Evolutionary conservation across 2,329 filamentous ascomycete genomes (phyloP), one percentile per base, ranked within the genome.

Genomic region (Monosporascus sp.): DNA sequence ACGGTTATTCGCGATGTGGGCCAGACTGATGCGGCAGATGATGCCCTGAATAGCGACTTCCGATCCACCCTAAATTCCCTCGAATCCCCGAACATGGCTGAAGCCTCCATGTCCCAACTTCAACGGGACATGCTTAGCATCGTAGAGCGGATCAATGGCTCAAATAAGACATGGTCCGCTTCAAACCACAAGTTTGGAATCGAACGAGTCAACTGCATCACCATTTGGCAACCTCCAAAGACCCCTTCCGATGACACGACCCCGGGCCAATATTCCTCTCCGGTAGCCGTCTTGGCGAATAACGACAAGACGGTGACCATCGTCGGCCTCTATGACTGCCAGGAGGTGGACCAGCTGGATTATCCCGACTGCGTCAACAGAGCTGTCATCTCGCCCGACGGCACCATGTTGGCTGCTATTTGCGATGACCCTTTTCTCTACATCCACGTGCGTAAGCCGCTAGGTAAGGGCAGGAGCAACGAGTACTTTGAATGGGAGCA

Each of bases 361-460:
- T 87, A 96, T 59, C 87, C 89, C 5, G 88, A 93, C 66, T 88
- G 86, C 59, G 93, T 97, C 74, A 99, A 99, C 64, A 91, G 95
- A 65, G 90, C 92, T 37, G 84, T 92, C n/a, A 86, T 99, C 50
- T 97, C 93, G 7, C 94, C 93, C 0, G 88, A 97, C 67, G 93
- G 92, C 1, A 81, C 79, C 20, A 73, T 93, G 11, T 77, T 97
- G 20, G 80, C 92, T 6, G 89, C 91, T 2, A 89, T 97, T 44
- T 89, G 93, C 41, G 94, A 99, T 66, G 88, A 92, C 63, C 87
- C 91, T 1, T 89, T 85, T 58, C 83, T 93, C 20, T 97, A 94
- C 70, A 85, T 97, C 59, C 94, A 96, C 68, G 75, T 82, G 58
- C 78, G 86, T 58, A 52, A 54, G 22, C n/a, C 60, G 47, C 68